Evolutionary conservation across 805 yeast species (phyloP).

Genomic region (Blastobotrys attinorum): DNA sequence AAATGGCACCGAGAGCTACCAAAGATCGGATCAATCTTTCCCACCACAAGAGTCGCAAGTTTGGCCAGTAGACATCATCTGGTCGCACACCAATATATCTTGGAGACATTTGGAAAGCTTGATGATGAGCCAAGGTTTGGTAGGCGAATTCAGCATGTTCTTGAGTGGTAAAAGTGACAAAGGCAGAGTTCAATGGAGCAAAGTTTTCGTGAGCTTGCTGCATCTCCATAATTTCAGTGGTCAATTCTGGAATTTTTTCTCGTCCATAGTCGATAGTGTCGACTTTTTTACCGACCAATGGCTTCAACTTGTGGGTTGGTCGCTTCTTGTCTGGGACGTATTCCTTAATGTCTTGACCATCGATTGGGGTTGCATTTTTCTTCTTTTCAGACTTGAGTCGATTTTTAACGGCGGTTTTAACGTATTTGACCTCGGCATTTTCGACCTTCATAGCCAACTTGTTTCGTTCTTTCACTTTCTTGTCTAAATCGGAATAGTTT

Average conservation of each 20-base stretch:
- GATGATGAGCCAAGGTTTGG: slow-evolving; percentile 55
- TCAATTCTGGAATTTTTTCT: slow-evolving; percentile 59
- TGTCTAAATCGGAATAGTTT: slow-evolving; percentile 45
- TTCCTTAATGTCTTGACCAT: slow-evolving; percentile 18
- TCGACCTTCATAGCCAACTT: slow-evolving; percentile 57
- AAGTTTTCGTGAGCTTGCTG: slow-evolving; percentile 49
- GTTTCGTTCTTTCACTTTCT: slow-evolving; percentile 52
- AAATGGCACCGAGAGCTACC: slow-evolving; percentile 48
- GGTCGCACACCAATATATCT: slow-evolving; percentile 62
- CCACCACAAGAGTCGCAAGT: slow-evolving; percentile 49
- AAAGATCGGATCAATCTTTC: slow-evolving; percentile 50
- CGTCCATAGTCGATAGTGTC: slow-evolving; percentile 70
- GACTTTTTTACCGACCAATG: slow-evolving; percentile 73
- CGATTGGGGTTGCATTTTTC: slow-evolving; percentile 28
- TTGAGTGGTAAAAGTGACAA: slow-evolving; percentile 75
- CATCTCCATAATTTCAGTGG: slow-evolving; percentile 49
- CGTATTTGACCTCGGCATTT: slow-evolving; percentile 48
- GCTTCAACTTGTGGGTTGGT: slow-evolving; percentile 71
- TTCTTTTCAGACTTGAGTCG: slow-evolving; percentile 61
- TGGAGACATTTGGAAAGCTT: slow-evolving; percentile 37
- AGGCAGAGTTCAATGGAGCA: slow-evolving; percentile 74
- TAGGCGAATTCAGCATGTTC: slow-evolving; percentile 82
- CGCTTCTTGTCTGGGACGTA: slow-evolving; percentile 69
- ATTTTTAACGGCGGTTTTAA: slow-evolving; percentile 57
- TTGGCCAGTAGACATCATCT: slow-evolving; percentile 78